A percentile compares a stretch with the other conserved stretches of the same genome.
Evolutionary conservation across 441 rosid genomes (phyloP).

Genomic region (Populus hybrid): DNA sequence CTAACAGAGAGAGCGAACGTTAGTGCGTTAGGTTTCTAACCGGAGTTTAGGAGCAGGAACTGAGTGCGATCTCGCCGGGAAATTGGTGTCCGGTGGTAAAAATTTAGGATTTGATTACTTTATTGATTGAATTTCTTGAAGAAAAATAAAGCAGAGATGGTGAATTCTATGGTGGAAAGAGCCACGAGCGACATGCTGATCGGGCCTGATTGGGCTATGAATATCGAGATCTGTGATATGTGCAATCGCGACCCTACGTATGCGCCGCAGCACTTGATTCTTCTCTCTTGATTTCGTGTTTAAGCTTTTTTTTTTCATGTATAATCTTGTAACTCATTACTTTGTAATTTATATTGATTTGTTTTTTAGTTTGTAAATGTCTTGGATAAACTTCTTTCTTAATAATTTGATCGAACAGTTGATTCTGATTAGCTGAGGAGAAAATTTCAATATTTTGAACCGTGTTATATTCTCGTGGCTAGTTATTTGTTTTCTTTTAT

Average conservation of each 20-base stretch:
- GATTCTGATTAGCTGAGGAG: background rate
- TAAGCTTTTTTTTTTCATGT: background rate
- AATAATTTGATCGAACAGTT: conserved; percentile 20
- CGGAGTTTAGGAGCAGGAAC: background rate
- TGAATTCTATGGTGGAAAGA: conserved; percentile 94
- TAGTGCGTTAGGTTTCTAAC: background rate
- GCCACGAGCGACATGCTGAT: conserved; percentile 98
- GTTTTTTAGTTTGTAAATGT: background rate
- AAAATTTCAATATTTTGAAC: background rate
- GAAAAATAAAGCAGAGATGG: conserved; percentile 50
- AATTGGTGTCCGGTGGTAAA: background rate
- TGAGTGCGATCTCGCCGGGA: background rate
- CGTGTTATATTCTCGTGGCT: background rate
- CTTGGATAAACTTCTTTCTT: background rate
- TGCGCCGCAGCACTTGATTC: conserved; percentile 19
- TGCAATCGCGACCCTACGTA: conserved; percentile 96
- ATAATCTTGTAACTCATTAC: background rate
- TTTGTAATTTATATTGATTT: background rate
- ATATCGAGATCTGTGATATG: conserved; percentile 99
- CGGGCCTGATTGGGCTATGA: conserved; percentile 99
- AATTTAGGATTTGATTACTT: background rate
- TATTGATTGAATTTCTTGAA: background rate
- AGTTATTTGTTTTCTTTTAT: background rate
- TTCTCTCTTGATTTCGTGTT: background rate
- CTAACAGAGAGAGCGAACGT: background rate